A percentile compares a stretch with the other conserved stretches of the same genome.
Conservation (phyloP, 768 basidiomycete species). For the Leccinellum luteum region DNA sequence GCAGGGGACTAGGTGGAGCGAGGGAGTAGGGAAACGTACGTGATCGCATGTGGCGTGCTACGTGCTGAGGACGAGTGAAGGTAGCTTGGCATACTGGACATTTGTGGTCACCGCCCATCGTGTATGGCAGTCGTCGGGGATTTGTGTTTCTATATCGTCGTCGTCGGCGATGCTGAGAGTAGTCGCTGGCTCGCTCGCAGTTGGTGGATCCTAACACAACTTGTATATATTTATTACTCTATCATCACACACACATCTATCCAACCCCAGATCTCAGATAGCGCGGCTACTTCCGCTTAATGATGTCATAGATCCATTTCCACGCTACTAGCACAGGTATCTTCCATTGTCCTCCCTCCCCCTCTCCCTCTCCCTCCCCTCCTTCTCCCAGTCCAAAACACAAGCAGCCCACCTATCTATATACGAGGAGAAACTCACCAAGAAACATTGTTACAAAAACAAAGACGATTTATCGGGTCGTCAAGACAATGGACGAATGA, state of each 20-base stretch:
- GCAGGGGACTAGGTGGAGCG: conserved; percentile 20
- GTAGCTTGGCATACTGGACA: conserved; percentile 86
- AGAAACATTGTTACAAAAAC: neutral
- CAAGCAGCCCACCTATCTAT: neutral
- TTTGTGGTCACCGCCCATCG: conserved; percentile 81
- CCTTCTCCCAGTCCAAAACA: neutral
- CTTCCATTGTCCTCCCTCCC: neutral
- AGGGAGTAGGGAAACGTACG: conserved; percentile 52
- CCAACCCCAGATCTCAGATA: conserved; percentile 36
- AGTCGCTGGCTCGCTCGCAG: conserved; percentile 19
- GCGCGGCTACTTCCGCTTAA: conserved; percentile 25
- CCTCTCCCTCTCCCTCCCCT: neutral
- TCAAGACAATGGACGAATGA: conserved; percentile 34
- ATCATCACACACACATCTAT: conserved; percentile 20
- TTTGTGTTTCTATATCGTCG: conserved; percentile 1
- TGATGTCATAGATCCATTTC: conserved; percentile 29
- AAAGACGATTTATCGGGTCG: conserved; percentile 17
- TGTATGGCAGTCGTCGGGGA: neutral
- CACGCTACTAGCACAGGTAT: conserved; percentile 1
- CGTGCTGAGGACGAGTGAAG: conserved; percentile 88
- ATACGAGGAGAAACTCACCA: neutral
- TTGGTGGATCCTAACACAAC: conserved; percentile 34
- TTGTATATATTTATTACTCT: conserved; percentile 40
- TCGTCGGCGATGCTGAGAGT: conserved; percentile 14
- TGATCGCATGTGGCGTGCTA: conserved; percentile 86